These are phyloP conservation scores for Lichina pygmaea DNA, from an alignment of 495 filamentous ascomycete species.

Conservation along the genomic window DNA sequence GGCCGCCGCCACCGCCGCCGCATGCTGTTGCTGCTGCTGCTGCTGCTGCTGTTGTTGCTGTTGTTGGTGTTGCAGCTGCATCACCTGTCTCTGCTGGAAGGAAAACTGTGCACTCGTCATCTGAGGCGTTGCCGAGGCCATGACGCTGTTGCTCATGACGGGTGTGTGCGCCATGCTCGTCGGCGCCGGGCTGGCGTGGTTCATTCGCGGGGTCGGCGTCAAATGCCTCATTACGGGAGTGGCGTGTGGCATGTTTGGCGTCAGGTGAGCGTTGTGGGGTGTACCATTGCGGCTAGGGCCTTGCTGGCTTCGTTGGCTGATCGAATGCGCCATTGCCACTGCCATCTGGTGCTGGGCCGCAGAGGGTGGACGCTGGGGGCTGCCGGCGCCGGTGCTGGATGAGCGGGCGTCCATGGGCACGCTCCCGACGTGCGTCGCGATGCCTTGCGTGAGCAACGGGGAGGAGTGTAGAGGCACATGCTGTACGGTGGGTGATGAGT, in stretches of 20 bases:
- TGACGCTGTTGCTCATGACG: slow-evolving; percentile 26
- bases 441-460: slow-evolving; percentile 42
- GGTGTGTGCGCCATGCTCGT: slow-evolving; percentile 29
- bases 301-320: slow-evolving; percentile 53
- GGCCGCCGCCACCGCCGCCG: too few species aligned
- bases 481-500: slow-evolving; percentile 53
- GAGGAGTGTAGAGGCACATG: slow-evolving; percentile 61
- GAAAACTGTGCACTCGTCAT: slow-evolving; percentile 16
- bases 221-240: slow-evolving; percentile 43
- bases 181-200: slow-evolving; percentile 39
- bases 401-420: slow-evolving; percentile 59
- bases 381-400: slow-evolving; percentile 46
- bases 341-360: slow-evolving; percentile 40
- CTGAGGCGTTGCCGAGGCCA: slow-evolving; percentile 14
- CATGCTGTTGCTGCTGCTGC: slow-evolving; percentile 17
- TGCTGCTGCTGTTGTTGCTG: slow-evolving; percentile 13
- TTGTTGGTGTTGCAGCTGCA: slow-evolving; percentile 12
- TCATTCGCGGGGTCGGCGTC: slow-evolving; percentile 45
- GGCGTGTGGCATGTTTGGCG: slow-evolving; percentile 48
- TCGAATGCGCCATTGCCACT: slow-evolving; percentile 46
- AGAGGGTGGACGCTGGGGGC: slow-evolving; percentile 51
- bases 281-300: slow-evolving; percentile 49
- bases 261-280: slow-evolving; percentile 52
- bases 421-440: slow-evolving; percentile 21
- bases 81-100: slow-evolving; percentile 7